Base-by-base conservation (phyloP, 2,329 filamentous ascomycete species). In the Fusarium compactum region DNA sequence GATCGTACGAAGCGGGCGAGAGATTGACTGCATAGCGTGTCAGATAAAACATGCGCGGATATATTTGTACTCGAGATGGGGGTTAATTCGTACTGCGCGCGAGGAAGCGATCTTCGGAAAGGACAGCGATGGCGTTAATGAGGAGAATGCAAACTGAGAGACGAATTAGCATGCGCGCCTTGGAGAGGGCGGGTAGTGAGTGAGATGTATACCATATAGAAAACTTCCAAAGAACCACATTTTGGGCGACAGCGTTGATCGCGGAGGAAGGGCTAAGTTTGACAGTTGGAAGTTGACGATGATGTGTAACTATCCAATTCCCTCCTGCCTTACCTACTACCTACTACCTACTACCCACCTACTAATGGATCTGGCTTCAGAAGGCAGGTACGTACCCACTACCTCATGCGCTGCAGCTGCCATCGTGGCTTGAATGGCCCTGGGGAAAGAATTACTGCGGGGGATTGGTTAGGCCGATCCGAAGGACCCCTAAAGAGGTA, bases 31-130 rank as follows among this genome's bases (percentile, higher is more conserved):
- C n/a, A 25, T 29, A 27, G 45, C 6, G 6, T 44, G 64, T 76
- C 54, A 77, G 56, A 68, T 24, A 41, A 51, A 44, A 22, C 15
- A 27, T 46, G 60, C 25, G 51, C n/a, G 14, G 15, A 14, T 32
- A 22, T 22, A 25, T 16, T 11, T 50, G 24, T 25, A 11, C 27
- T 51, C 40, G 22, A 22, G 22, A 20, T 40, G 18, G 52, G 34
- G 58, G 45, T 27, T 29, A 50, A 38, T 20, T 66, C 80, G 71
- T 78, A 82, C 81, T 97, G 74, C 80, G 91, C 83, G 92, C 82
- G 72, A 97, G 92, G 81, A 97, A 97, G 68, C 94, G 92, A 83
- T 97, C 94, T 88, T 97, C 95, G 75, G 94, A 97, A 71, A 98
- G 91, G 78, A 98, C 90, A 70, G 95, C 94, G 78, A 98, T 91